phyloP scores from a whole-genome alignment of 768 basidiomycete species.

The Tubosaeta sp. region DNA sequence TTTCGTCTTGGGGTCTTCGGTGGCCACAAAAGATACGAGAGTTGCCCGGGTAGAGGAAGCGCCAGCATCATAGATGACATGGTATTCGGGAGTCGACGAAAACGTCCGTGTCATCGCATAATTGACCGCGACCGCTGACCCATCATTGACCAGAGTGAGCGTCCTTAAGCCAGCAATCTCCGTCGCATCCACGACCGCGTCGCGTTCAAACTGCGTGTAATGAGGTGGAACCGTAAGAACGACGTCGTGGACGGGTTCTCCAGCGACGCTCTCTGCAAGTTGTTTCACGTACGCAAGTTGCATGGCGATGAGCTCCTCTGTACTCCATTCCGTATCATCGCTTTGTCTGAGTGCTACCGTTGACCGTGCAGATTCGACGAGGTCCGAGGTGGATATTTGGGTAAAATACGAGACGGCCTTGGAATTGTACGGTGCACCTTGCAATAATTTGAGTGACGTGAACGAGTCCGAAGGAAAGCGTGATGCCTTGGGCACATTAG shows the following conservation, averaged over 20 bases:
- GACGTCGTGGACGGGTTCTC: conserved; percentile 77
- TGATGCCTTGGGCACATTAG: conserved; percentile 59
- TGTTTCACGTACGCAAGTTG: conserved; percentile 87
- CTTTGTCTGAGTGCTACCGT: conserved; percentile 58
- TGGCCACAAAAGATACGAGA: conserved; percentile 58
- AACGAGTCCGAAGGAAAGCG: conserved; percentile 89
- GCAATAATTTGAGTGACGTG: conserved; percentile 77
- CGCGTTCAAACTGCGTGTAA: conserved; percentile 87
- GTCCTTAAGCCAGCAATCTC: conserved; percentile 86
- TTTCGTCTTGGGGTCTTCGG: conserved; percentile 46
- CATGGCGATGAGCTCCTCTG: conserved; percentile 92
- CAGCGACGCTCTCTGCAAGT: conserved; percentile 72
- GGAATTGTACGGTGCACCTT: conserved; percentile 64
- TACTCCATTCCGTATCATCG: conserved; percentile 67
- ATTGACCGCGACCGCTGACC: conserved; percentile 93
- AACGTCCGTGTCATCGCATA: conserved; percentile 96
- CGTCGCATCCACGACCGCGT: conserved; percentile 87
- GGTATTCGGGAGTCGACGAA: conserved; percentile 64
- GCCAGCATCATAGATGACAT: conserved; percentile 93
- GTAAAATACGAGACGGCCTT: conserved; percentile 54
- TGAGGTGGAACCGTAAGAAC: conserved; percentile 88
- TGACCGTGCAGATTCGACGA: conserved; percentile 51
- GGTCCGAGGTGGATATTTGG: conserved; percentile 50
- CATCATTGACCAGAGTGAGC: conserved; percentile 86
- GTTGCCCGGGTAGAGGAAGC: conserved; percentile 79